These are phyloP conservation scores for Zygosaccharomyces sapae DNA, from an alignment of 1,139 yeast genomes.

Conservation along the genomic window DNA sequence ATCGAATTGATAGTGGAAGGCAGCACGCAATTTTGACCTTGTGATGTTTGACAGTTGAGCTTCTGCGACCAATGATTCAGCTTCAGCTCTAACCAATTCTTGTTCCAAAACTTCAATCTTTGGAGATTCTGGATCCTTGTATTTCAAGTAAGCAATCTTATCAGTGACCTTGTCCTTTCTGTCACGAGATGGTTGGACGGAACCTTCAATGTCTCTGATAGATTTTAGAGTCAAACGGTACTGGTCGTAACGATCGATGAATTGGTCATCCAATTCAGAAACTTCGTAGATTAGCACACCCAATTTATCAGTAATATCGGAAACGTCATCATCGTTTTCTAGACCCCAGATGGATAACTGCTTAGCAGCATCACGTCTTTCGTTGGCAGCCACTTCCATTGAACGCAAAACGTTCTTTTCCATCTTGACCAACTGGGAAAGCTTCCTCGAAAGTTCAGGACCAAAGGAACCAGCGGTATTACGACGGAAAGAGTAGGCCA, in stretches of 20 bases:
- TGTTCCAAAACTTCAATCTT: constrained; percentile 93
- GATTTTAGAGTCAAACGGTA: constrained; percentile 94
- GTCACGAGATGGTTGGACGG: constrained; percentile 97
- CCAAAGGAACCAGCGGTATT: constrained; percentile 91
- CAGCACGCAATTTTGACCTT: constrained; percentile 95
- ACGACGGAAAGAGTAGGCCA: constrained; percentile 77
- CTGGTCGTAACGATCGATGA: constrained; percentile 95
- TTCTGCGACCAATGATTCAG: constrained; percentile 97
- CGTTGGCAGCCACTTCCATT: constrained; percentile 87
- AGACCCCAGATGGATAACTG: constrained; percentile 98
- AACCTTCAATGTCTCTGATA: constrained; percentile 92
- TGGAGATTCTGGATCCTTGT: constrained; percentile 97
- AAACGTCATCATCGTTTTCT: constrained; percentile 93
- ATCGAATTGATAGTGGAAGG: constrained; percentile 95
- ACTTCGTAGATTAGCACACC: constrained; percentile 94
- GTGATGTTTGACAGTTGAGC: constrained; percentile 98
- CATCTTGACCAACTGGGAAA: constrained; percentile 86
- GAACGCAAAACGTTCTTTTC: constrained; percentile 96
- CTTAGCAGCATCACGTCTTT: constrained; percentile 94
- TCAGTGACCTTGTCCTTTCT: constrained; percentile 97
- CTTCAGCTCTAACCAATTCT: constrained; percentile 98
- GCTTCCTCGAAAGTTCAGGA: constrained; percentile 89
- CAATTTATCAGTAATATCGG: constrained; percentile 94
- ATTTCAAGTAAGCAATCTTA: constrained; percentile 94
- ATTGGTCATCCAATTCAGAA: constrained; percentile 97